Percentiles rank a stretch among this genome's conserved stretches.
These are phyloP conservation scores for Suhomyces wounanorum DNA, from an alignment of 1,139 yeast genomes.

Conservation along the genomic window DNA sequence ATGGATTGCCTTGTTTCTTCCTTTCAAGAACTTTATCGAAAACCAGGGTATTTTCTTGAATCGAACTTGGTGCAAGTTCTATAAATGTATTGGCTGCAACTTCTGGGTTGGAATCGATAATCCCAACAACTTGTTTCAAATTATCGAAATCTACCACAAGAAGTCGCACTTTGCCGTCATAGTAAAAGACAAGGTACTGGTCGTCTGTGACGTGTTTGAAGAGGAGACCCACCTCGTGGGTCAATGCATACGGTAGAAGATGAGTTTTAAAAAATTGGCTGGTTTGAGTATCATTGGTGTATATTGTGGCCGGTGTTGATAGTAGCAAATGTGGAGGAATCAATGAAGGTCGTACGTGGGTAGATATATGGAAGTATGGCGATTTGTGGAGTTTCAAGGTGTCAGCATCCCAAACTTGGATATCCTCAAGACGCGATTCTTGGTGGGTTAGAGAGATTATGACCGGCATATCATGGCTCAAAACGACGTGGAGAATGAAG, in stretches of 20 bases:
- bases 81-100: slow-evolving; percentile 10
- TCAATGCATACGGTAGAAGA: slow-evolving; percentile 19
- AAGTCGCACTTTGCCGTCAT: slow-evolving; percentile 8
- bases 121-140: slow-evolving; percentile 10
- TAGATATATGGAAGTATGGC: slow-evolving; percentile 11
- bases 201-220: slow-evolving; percentile 11
- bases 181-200: slow-evolving; percentile 17
- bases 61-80: slow-evolving; percentile 1
- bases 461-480: slow-evolving; percentile 18
- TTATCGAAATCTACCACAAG: slow-evolving; percentile 19
- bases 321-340: slow-evolving; percentile 36
- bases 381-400: background rate
- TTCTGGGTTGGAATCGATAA: background rate
- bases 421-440: slow-evolving; percentile 18
- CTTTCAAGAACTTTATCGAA: slow-evolving; percentile 41
- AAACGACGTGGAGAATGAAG: background rate
- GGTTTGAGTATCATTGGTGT: slow-evolving; percentile 26
- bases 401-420: slow-evolving; percentile 29
- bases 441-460: slow-evolving; percentile 15
- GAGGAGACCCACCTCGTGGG: slow-evolving; percentile 16
- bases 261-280: slow-evolving; percentile 27
- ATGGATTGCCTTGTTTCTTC: slow-evolving; percentile 26
- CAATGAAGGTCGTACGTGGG: slow-evolving; percentile 8
- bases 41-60: slow-evolving; percentile 19
- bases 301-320: slow-evolving; percentile 29